These are phyloP conservation scores for Erythrophleum fordii DNA, from an alignment of 306 rosid species.

Conservation along the genomic window DNA sequence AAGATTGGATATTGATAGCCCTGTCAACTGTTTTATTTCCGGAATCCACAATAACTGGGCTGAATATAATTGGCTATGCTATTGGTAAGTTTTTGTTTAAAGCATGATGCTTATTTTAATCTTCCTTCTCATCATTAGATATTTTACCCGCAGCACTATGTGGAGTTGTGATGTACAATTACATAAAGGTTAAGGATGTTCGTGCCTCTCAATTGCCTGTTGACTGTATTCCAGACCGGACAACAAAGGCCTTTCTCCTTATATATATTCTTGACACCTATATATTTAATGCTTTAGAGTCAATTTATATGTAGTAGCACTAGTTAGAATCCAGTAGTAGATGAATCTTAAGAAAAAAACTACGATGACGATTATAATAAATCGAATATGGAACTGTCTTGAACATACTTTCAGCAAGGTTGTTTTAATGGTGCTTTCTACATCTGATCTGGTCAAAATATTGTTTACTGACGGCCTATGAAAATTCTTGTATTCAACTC, in stretches of 20 bases:
- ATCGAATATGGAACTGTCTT: not conserved
- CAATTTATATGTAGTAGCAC: not conserved
- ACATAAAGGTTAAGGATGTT: constrained; percentile 82
- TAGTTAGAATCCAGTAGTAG: not conserved
- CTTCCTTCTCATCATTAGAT: not conserved
- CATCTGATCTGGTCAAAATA: not conserved
- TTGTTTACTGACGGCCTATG: not conserved
- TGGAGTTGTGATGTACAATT: constrained; percentile 90
- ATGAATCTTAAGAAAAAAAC: not conserved
- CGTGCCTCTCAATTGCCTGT: constrained; percentile 71
- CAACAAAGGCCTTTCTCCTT: constrained; percentile 54
- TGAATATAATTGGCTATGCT: constrained; percentile 86
- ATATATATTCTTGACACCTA: constrained; percentile 9
- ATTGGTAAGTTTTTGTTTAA: constrained; percentile 55
- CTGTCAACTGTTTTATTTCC: constrained; percentile 88
- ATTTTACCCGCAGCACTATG: constrained; percentile 64
- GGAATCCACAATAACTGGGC: constrained; percentile 76
- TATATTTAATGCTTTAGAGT: not conserved
- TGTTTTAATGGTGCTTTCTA: constrained; percentile 7
- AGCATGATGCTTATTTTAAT: constrained; percentile 19
- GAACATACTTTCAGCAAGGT: not conserved
- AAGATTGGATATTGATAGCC: constrained; percentile 92
- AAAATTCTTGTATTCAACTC: constrained; percentile 3
- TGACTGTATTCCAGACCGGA: constrained; percentile 69
- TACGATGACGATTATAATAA: not conserved